Conservation (phyloP, 768 basidiomycete genomes). For the Tricholoma hemisulphureum region DNA sequence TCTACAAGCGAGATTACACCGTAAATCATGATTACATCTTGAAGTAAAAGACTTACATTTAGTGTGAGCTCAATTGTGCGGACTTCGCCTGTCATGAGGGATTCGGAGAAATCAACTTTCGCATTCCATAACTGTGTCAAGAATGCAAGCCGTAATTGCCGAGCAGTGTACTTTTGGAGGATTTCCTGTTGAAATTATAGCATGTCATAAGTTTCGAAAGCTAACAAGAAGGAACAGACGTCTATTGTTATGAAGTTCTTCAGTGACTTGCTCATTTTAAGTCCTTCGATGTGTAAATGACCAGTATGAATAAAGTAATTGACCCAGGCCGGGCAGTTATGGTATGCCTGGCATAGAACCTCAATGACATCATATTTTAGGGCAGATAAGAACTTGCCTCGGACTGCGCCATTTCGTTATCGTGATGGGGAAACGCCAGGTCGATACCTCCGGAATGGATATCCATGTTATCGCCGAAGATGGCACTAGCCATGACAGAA, state of each 20-base stretch:
- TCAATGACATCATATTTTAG: neutral
- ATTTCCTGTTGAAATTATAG: slow-evolving; percentile 61
- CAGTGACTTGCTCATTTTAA: slow-evolving; percentile 99
- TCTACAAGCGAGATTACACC: slow-evolving; percentile 46
- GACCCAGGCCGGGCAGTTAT: slow-evolving; percentile 90
- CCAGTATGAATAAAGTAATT: slow-evolving; percentile 99
- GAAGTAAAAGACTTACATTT: slow-evolving; percentile 57
- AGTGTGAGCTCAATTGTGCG: slow-evolving; percentile 78
- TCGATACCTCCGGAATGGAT: slow-evolving; percentile 98
- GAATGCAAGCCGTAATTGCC: slow-evolving; percentile 91
- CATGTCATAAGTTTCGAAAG: slow-evolving; percentile 5
- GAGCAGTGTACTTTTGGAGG: slow-evolving; percentile 73
- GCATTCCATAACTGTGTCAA: slow-evolving; percentile 88
- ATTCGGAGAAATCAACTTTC: slow-evolving; percentile 92
- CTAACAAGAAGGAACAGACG: slow-evolving; percentile 41
- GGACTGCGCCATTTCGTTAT: slow-evolving; percentile 97
- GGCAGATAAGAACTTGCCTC: slow-evolving; percentile 54
- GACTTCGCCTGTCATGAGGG: slow-evolving; percentile 86
- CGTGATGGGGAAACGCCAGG: slow-evolving; percentile 98
- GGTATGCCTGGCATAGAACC: slow-evolving; percentile 68
- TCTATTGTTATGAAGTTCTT: slow-evolving; percentile 99
- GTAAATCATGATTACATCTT: slow-evolving; percentile 9
- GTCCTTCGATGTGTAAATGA: slow-evolving; percentile 95
- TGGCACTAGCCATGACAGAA: slow-evolving; percentile 93
- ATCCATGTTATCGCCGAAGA: slow-evolving; percentile 90